Conservation (phyloP, 768 basidiomycete genomes). For the Suillus subalutaceus region DNA sequence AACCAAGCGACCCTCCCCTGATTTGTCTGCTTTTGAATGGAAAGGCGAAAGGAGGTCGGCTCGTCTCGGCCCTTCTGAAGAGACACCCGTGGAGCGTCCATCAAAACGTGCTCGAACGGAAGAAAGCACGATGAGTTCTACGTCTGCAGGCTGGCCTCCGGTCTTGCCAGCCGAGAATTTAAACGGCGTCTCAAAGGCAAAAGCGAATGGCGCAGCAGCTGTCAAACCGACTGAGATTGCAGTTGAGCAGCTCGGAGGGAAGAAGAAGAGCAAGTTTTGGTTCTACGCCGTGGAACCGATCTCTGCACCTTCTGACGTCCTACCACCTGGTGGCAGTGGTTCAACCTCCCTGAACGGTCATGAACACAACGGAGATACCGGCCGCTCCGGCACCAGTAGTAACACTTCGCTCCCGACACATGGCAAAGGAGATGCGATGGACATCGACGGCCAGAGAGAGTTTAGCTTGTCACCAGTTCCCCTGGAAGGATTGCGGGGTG, state of each 20-base stretch:
- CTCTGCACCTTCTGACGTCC: conserved; percentile 31
- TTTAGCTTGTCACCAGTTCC: conserved; percentile 20
- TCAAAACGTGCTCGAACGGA: conserved; percentile 78
- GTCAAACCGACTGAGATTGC: conserved; percentile 74
- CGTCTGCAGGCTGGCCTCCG: conserved; percentile 39
- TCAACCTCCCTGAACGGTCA: conserved; percentile 26
- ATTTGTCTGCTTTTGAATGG: conserved; percentile 60
- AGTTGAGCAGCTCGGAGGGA: conserved; percentile 75
- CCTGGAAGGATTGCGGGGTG: conserved; percentile 20
- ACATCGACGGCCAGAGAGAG: conserved; percentile 25
- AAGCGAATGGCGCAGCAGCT: conserved; percentile 62
- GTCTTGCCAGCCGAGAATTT: conserved; percentile 26
- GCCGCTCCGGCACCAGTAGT: conserved; percentile 11
- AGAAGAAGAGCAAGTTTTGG: conserved; percentile 88
- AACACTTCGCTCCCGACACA: conserved; percentile 13
- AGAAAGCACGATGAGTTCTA: conserved; percentile 64
- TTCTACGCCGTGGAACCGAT: conserved; percentile 84
- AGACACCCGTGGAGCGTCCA: conserved; percentile 53
- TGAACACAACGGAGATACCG: conserved; percentile 16
- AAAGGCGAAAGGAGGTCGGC: conserved; percentile 75
- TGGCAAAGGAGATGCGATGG: conserved; percentile 21
- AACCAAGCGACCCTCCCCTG: conserved; percentile 55
- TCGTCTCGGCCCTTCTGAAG: conserved; percentile 60
- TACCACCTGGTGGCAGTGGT: conserved; percentile 24
- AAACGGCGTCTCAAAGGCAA: conserved; percentile 46